Evolutionary conservation across 257 asterid species (phyloP).

Genomic region (Ligustrum vulgare): DNA sequence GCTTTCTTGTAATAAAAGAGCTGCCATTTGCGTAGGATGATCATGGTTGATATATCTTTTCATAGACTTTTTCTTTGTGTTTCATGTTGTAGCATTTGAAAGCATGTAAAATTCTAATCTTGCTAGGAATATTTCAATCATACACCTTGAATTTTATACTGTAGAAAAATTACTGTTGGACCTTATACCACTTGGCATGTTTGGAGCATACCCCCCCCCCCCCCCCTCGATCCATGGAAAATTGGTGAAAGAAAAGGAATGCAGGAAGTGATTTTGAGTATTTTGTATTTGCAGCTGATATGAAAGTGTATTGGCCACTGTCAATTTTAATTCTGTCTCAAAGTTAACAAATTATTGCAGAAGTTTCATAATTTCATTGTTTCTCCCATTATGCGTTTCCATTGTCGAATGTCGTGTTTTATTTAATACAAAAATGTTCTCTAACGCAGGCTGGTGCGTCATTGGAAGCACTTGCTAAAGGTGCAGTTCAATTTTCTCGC

Average conservation of each 20-base stretch:
- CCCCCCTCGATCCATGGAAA: neutral
- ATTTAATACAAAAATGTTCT: conserved; percentile 13
- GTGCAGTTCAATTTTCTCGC: conserved; percentile 85
- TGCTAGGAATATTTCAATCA: neutral
- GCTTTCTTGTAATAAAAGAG: neutral
- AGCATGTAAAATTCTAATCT: neutral
- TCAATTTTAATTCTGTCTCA: neutral
- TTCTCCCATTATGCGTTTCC: conserved; percentile 5
- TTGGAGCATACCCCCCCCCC: neutral
- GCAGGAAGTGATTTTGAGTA: conserved; percentile 6
- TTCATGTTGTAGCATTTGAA: neutral
- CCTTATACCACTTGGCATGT: neutral
- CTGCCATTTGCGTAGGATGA: neutral
- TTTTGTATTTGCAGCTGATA: conserved; percentile 1
- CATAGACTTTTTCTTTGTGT: neutral
- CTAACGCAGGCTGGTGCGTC: conserved; percentile 78
- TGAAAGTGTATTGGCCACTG: neutral
- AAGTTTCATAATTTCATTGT: neutral
- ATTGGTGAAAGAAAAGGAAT: conserved; percentile 7
- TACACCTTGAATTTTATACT: neutral
- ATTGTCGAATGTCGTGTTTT: conserved; percentile 5
- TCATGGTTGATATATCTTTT: neutral
- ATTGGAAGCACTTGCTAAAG: conserved; percentile 92
- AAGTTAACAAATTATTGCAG: neutral
- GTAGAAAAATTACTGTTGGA: too few species aligned